phyloP scores from a whole-genome alignment of 192 early-diverging fungal species.

The Backusella luteola region DNA sequence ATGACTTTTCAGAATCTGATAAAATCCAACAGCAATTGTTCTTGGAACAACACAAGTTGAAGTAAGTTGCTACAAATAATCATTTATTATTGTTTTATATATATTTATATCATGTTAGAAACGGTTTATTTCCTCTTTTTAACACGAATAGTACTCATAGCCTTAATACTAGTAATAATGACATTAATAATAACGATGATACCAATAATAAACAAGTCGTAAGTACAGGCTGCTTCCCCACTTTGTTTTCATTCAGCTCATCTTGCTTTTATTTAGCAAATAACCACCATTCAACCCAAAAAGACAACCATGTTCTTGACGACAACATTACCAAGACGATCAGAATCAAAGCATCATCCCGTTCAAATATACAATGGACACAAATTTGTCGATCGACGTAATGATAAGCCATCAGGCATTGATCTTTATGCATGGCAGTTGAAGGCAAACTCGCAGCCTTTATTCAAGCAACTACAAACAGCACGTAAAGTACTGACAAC shows the following conservation, averaged over 20 bases:
- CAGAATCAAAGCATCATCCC: conserved; percentile 18
- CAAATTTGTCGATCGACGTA: conserved; percentile 17
- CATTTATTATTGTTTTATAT: background rate
- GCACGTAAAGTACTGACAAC: conserved; percentile 68
- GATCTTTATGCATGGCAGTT: conserved; percentile 39
- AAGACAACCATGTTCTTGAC: conserved; percentile 4
- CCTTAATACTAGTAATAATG: background rate
- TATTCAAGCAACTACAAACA: conserved; percentile 57
- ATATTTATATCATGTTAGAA: conserved; percentile 3
- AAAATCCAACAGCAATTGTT: conserved; percentile 10
- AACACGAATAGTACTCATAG: background rate
- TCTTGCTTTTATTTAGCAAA: background rate
- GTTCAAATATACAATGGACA: conserved; percentile 34
- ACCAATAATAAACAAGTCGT: background rate
- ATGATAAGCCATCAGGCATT: conserved; percentile 21
- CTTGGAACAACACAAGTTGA: conserved; percentile 18
- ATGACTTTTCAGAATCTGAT: conserved; percentile 15
- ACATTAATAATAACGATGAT: background rate
- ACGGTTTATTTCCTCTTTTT: conserved; percentile 3
- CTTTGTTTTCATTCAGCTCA: background rate
- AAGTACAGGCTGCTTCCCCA: background rate
- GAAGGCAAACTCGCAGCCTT: conserved; percentile 42
- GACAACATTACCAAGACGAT: conserved; percentile 15
- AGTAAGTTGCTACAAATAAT: background rate
- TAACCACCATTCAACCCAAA: background rate